Conservation (phyloP, 768 basidiomycete species). For the Tulasnella sp. region DNA sequence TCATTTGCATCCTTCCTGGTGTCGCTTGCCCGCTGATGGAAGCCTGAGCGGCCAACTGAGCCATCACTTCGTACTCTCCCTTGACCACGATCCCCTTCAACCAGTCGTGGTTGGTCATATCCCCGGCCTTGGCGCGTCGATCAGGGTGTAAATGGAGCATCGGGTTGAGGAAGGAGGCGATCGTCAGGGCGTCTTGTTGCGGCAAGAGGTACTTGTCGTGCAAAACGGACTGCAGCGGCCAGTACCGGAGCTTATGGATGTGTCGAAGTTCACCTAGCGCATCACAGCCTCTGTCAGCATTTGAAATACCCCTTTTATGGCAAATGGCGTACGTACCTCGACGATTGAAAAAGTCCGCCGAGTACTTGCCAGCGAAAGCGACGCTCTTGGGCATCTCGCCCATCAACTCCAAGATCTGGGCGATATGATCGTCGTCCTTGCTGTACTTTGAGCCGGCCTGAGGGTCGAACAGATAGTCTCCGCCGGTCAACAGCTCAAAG, state of each 20-base stretch:
- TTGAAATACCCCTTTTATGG: not conserved
- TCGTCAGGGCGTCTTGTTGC: constrained; percentile 63
- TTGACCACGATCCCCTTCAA: constrained; percentile 74
- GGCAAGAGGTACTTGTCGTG: constrained; percentile 96
- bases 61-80: constrained; percentile 60
- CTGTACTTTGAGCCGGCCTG: constrained; percentile 89
- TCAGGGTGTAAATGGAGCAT: constrained; percentile 89
- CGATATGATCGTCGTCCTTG: constrained; percentile 96
- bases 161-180: constrained; percentile 70
- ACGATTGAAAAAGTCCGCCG: constrained; percentile 90
- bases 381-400: constrained; percentile 78
- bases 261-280: constrained; percentile 69
- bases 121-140: constrained; percentile 76
- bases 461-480: constrained; percentile 97
- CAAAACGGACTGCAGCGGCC: constrained; percentile 71
- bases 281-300: not conserved
- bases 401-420: constrained; percentile 93
- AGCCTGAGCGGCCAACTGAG: not conserved
- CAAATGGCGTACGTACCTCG: constrained; percentile 47
- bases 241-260: constrained; percentile 87
- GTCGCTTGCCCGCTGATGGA: not conserved
- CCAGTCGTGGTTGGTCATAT: constrained; percentile 80
- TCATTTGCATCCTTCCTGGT: not conserved
- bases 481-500: constrained; percentile 92
- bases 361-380: constrained; percentile 86